Base-by-base conservation (phyloP, 1,284 basidiomycete genomes). In the Apiotrichum veenhuisii region DNA sequence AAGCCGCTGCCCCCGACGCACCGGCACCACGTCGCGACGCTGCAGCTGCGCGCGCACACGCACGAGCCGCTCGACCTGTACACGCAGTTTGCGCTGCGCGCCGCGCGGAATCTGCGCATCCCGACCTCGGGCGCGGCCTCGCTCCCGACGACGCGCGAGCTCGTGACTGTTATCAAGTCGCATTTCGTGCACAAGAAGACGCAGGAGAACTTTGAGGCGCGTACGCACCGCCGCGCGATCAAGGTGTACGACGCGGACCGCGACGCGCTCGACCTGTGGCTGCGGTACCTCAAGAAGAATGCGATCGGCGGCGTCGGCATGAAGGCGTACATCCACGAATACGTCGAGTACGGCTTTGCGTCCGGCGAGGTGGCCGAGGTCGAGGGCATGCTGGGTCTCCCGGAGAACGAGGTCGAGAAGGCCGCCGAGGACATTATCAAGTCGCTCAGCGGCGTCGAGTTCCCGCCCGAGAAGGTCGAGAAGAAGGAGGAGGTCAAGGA, bases 101-200 rank as follows among this genome's bases (percentile, higher is more conserved):
- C 91, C 0, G 95, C 94, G 0, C 82, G 85, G 22, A 84, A 88
- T 0, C 83, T 98, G 34, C 86, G 85, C 17, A 91, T 98, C 47
- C 91, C 95, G 1, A 82, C 85, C 20, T 87, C 88, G 9, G 82
- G 82, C 15, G 82, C 87, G 2, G 83, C 83, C 3, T 76, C 78
- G 2, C 83, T 97, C 0, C 93, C 93, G 0, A 90, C 84, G 1
- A 82, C 87, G 64, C 86, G 87, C 25, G 82, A 83, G 10, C 79
- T 97, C 11, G 92, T 89, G 85, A 97, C 95, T 0, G 93, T 98
- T 15, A 82, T 84, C 12, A 84, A 87, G 43, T 84, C 85, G 4
- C 93, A 94, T 4, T 98, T 98, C 75, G 87, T 86, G 10, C 88
- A 95, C 77, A 98, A 98, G 75, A 97, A 96, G 78, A 82, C 84